A percentile compares a stretch with the other conserved stretches of the same genome.
phyloP scores from a whole-genome alignment of 208 protist species.

The Acanthamoeba lenticulata region DNA sequence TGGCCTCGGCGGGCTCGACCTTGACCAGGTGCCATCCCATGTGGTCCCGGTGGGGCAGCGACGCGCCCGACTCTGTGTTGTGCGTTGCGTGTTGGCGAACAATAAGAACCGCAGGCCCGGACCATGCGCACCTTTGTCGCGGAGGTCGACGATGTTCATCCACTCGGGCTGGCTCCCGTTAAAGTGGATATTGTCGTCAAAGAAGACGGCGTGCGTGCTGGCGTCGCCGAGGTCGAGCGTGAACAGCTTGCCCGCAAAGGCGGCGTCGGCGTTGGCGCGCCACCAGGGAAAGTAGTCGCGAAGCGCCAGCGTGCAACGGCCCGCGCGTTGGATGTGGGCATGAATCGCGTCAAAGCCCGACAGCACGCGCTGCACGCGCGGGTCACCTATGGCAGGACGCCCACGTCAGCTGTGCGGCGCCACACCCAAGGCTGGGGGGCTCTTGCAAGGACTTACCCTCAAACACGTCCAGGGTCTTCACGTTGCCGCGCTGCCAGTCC shows the following conservation, averaged over 20 bases:
- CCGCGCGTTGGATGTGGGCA: not conserved
- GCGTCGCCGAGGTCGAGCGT: not conserved
- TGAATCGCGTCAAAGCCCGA: not conserved
- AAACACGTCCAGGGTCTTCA: not conserved
- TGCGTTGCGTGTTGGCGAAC: not conserved
- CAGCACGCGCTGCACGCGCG: not conserved
- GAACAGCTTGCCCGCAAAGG: constrained; percentile 24
- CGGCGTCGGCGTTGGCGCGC: not conserved
- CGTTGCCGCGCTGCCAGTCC: not conserved
- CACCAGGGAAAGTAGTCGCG: constrained; percentile 49
- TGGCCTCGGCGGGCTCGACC: constrained; percentile 21
- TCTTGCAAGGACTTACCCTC: not conserved
- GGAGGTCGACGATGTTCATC: constrained; percentile 46
- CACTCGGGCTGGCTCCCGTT: constrained; percentile 9
- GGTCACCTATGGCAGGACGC: not conserved
- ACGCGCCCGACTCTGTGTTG: not conserved
- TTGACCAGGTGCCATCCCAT: not conserved
- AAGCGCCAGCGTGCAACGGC: not conserved
- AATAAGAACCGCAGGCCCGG: not conserved
- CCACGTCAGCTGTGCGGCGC: too few species aligned
- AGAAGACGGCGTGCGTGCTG: not conserved
- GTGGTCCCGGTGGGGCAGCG: not conserved
- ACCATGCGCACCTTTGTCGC: not conserved
- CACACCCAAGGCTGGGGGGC: not conserved
- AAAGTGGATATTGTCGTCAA: constrained; percentile 52